Percentiles rank a stretch among this genome's conserved stretches.
Conservation (phyloP, 1,139 yeast species). For the Suhomyces bribrorum region DNA sequence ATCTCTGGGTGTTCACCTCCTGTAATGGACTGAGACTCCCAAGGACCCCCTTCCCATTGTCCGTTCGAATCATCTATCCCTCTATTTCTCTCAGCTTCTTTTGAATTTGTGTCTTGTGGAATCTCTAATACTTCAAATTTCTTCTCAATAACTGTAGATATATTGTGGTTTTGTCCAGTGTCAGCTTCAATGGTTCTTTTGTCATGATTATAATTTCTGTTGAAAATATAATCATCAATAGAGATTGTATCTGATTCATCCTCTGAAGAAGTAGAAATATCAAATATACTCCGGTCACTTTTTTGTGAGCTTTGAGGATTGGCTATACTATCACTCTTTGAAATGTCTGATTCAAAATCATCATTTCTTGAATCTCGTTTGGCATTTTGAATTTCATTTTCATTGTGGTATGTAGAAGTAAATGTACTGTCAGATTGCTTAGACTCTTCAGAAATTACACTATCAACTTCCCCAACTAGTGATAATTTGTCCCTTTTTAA, state of each 20-base stretch:
- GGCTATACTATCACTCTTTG: not conserved
- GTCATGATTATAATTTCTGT: too few species aligned
- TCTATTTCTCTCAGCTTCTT: too few species aligned
- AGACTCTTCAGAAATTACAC: slow-evolving; percentile 17
- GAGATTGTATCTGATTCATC: slow-evolving; percentile 1
- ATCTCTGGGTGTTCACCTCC: too few species aligned
- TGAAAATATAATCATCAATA: too few species aligned
- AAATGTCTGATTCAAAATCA: not conserved
- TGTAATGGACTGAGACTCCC: too few species aligned
- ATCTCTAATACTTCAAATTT: too few species aligned
- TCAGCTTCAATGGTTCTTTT: too few species aligned
- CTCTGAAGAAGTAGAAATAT: not conserved
- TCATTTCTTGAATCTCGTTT: not conserved
- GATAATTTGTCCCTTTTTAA: slow-evolving; percentile 10
- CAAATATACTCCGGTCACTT: not conserved
- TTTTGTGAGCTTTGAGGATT: not conserved
- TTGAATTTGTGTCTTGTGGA: too few species aligned
- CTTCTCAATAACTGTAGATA: too few species aligned
- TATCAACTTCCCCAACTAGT: slow-evolving; percentile 12
- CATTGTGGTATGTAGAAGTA: slow-evolving; percentile 13
- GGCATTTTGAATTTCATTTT: slow-evolving; percentile 7
- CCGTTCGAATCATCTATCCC: too few species aligned
- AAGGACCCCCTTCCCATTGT: too few species aligned
- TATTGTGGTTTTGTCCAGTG: too few species aligned
- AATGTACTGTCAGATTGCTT: slow-evolving; percentile 18